Base-by-base conservation (phyloP, 495 filamentous ascomycete genomes). In the Beverwykella pulmonaria region DNA sequence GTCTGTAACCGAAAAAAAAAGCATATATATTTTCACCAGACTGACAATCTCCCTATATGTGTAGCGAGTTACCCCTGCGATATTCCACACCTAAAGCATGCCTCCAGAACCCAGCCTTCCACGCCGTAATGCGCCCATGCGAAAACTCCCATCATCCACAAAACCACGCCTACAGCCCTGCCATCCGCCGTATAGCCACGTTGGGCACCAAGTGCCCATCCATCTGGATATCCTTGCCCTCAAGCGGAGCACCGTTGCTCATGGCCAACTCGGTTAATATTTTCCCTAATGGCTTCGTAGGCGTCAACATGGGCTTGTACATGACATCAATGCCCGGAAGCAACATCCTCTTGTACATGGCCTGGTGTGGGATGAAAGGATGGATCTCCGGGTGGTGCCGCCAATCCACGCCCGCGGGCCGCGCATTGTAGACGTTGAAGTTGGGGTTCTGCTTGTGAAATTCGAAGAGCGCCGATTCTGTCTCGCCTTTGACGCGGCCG, bases 401-500 rank as follows among this genome's bases (percentile, higher is more conserved):
- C 0, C 73, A 60, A 61, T 89, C 86, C 22, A 90, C 77, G 22
- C 75, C 81, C 1, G 71, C 81, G 0, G 87, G 84, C 0, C 87
- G 80, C 15, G 87, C 76, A 26, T 76, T 82, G 65, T 78, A 79
- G 17, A 81, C 76, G 15, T 78, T 77, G 53, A 87, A 76, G 20
- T 71, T 70, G 0, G 83, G 79, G 47, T 81, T 73, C 22, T 46
- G 15, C 34, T 79, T 75, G n/a, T 75, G 68, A 1, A 86, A 72
- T 0, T 74, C 68, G 19, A 82, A 75, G 0, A 91, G 81, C 1
- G 77, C 70, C 0, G 80, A 23, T 71, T 92, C 89, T 17, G 82
- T 77, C 61, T 85, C 77, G 0, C 89, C 89, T 73, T 92, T 91
- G 30, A 88, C 76, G 34, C 80, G 71, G 4, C 78, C 86, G 60